phyloP scores from a whole-genome alignment of 129 eudicot genomes.

The Gnaphalium uliginosum region DNA sequence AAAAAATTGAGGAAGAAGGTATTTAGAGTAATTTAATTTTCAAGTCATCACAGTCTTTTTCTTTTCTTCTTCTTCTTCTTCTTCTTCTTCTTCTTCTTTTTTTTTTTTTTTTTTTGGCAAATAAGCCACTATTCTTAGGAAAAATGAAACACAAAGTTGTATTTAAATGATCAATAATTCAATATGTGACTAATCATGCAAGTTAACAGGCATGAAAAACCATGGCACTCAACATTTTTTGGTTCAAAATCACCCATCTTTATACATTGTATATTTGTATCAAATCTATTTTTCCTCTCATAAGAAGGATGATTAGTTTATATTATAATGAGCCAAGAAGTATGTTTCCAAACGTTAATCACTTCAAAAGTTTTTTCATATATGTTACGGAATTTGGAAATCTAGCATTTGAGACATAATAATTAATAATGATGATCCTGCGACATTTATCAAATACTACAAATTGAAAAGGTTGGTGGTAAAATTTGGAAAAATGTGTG shows the following conservation, averaged over 20 bases:
- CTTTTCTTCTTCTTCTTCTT: too few relatives aligned
- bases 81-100: too few relatives aligned
- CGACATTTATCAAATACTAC: background rate
- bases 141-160: background rate
- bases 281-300: background rate
- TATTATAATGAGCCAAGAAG: background rate
- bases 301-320: background rate
- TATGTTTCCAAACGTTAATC: background rate
- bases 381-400: background rate
- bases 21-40: background rate
- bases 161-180: background rate
- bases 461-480: background rate
- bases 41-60: too few relatives aligned
- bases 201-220: background rate
- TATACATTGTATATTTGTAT: background rate
- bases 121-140: background rate
- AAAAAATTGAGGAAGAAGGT: background rate
- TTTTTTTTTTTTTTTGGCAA: too few relatives aligned
- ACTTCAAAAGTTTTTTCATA: background rate
- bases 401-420: background rate
- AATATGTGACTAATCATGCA: background rate
- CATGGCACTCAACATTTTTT: background rate
- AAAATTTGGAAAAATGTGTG: background rate
- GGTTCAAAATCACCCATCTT: background rate
- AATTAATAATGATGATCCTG: background rate